phyloP scores from a whole-genome alignment of 2,329 filamentous ascomycete genomes.

The Endoconidiophora laricicola region DNA sequence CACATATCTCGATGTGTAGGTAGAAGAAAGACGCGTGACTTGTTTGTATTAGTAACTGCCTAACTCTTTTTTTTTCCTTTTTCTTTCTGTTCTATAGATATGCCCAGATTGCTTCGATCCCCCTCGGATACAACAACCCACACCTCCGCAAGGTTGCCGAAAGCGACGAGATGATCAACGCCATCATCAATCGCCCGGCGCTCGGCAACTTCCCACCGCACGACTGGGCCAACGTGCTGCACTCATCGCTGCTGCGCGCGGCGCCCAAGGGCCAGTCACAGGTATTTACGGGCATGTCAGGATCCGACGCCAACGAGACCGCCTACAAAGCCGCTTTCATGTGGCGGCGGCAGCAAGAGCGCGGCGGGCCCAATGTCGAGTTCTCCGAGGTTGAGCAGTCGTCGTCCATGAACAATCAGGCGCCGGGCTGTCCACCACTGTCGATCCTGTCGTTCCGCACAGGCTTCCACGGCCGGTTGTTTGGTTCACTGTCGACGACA shows the following conservation, averaged over 20 bases:
- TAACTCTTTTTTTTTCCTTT: background rate
- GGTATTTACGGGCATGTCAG: conserved; percentile 65
- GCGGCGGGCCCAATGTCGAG: conserved; percentile 50
- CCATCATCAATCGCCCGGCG: conserved; percentile 63
- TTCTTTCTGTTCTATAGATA: conserved; percentile 28
- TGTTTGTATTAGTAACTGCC: background rate
- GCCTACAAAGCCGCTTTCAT: conserved; percentile 81
- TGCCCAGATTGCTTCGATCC: conserved; percentile 71
- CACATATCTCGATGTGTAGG: conserved; percentile 53
- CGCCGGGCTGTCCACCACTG: conserved; percentile 56
- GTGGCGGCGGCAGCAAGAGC: conserved; percentile 56
- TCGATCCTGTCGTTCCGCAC: conserved; percentile 66
- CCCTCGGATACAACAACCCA: conserved; percentile 69
- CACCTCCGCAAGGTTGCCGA: conserved; percentile 46
- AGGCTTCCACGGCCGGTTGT: conserved; percentile 67
- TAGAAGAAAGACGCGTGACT: conserved; percentile 6
- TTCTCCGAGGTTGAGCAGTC: conserved; percentile 54
- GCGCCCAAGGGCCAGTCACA: conserved; percentile 61
- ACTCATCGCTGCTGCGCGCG: conserved; percentile 52
- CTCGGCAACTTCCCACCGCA: conserved; percentile 66
- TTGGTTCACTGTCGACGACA: conserved; percentile 62
- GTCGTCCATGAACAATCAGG: conserved; percentile 53
- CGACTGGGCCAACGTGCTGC: conserved; percentile 56
- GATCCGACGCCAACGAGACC: conserved; percentile 70
- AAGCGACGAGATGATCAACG: conserved; percentile 54